Base-by-base conservation (phyloP, 345 rosid genomes). In the Camelina laxa region DNA sequence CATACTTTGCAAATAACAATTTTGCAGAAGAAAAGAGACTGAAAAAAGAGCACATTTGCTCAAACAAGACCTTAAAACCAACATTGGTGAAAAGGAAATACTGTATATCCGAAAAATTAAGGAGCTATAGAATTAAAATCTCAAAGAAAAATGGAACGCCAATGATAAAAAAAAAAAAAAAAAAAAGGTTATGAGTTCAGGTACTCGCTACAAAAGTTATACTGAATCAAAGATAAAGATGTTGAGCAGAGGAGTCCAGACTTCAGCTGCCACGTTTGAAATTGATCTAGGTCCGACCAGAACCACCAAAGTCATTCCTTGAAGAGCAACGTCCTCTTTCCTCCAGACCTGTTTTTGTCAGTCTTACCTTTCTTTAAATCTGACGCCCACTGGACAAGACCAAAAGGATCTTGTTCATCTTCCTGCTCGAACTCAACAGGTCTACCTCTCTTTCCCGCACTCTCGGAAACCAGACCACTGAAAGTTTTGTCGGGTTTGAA, bases 341-440 rank as follows among this genome's bases (percentile, higher is more conserved):
- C 96, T 67, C 92, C 88, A 19, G 81, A 9, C 48, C 92, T 91
- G 0, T 82, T 82, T 75, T 83, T 85, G 9, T 86, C 88, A 73
- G 79, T 89, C 88, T 90, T 88, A 17, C 90, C 89, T 77, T 82
- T 81, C 82, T 85, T 90, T 50, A 92, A 88, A 76, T 86, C 90
- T 1, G 87, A 83, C 81, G 83, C 84, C 80, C 87, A 89, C 85
- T 84, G 89, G 54, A 84, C 90, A 57, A 90, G 76, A 54, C 96
- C 98, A 14, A 88, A 92, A 21, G 87, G 91, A 86, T 89, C 97
- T 16, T 89, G 87, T 80, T 90, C 93, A 53, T 84, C 90, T 69
- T 85, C 96, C 84, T 88, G 86, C 59, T 84, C 92, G 69, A 93
- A 90, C 80, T 90, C 96, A 16, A 93, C 87, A 2, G 97, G 97